These are phyloP conservation scores for Penicillium brevicompactum DNA, from an alignment of 2,329 filamentous ascomycete species.

Conservation along the genomic window DNA sequence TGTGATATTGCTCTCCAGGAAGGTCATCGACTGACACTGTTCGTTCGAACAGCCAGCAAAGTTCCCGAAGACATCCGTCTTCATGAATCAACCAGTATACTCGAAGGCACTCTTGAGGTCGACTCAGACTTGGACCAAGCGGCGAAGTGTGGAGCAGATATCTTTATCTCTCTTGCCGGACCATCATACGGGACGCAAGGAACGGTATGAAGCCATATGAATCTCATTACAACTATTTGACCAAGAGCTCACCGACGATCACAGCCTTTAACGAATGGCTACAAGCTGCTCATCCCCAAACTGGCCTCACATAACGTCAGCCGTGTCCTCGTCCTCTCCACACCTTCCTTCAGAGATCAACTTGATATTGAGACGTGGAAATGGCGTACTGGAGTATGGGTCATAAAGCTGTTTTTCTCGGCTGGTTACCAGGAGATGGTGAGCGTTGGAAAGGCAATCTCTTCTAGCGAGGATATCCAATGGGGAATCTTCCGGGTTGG, in stretches of 20 bases:
- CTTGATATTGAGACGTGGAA: slow-evolving; percentile 3
- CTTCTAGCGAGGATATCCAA: background rate
- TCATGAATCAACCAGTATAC: slow-evolving; percentile 1
- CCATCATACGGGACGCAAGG: slow-evolving; percentile 1
- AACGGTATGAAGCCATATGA: slow-evolving; percentile 5
- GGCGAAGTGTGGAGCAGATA: background rate
- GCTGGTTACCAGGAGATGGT: slow-evolving; percentile 6
- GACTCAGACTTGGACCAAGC: slow-evolving; percentile 1
- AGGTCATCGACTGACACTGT: slow-evolving; percentile 9
- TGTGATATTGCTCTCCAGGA: slow-evolving; percentile 6
- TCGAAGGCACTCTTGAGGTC: slow-evolving; percentile 10
- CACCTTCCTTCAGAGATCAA: slow-evolving; percentile 5
- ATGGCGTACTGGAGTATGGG: slow-evolving; percentile 8
- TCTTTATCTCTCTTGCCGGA: slow-evolving; percentile 14
- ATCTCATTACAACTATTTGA: too few species aligned
- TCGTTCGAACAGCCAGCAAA: slow-evolving; percentile 7
- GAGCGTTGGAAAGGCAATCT: slow-evolving; percentile 2
- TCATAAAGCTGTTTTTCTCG: slow-evolving; percentile 1
- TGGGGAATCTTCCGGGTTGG: slow-evolving; percentile 10
- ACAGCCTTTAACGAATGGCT: slow-evolving; percentile 7
- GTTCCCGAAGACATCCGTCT: background rate
- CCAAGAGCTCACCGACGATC: background rate
- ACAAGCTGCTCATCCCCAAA: slow-evolving; percentile 4
- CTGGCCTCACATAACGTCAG: slow-evolving; percentile 1
- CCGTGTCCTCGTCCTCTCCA: slow-evolving; percentile 9